phyloP scores from a whole-genome alignment of 148 eudicot genomes.

The Rhododendron vialii region DNA sequence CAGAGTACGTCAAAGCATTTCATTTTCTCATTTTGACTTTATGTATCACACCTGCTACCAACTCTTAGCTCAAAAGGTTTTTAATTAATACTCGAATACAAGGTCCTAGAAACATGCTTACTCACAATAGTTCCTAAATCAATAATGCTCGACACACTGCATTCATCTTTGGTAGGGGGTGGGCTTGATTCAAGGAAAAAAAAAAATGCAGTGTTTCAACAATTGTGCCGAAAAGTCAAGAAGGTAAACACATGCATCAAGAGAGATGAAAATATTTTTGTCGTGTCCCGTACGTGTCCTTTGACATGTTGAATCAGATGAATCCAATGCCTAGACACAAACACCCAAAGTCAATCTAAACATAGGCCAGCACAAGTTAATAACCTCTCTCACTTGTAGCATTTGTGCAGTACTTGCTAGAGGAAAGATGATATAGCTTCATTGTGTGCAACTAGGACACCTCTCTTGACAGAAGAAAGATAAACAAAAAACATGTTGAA shows the following conservation, averaged over 20 bases:
- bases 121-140: not conserved
- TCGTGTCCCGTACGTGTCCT: not conserved
- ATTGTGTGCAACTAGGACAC: not conserved
- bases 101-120: constrained; percentile 3
- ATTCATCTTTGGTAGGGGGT: not conserved
- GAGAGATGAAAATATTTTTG: not conserved
- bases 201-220: not conserved
- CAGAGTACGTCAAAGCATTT: constrained; percentile 1
- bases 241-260: no score
- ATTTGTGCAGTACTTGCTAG: not conserved
- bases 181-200: not conserved
- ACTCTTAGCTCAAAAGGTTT: not conserved
- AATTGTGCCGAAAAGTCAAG: not conserved
- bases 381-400: not conserved
- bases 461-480: not conserved
- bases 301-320: not conserved
- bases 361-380: not conserved
- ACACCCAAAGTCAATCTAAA: not conserved
- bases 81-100: not conserved
- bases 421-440: not conserved
- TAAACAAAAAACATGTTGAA: not conserved
- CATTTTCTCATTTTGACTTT: not conserved
- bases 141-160: not conserved
- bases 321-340: not conserved
- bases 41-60: not conserved